Evolutionary conservation across 2,329 filamentous ascomycete genomes (phyloP), one percentile per base, ranked within the genome.

Genomic region (Ophiostoma fasciatum): DNA sequence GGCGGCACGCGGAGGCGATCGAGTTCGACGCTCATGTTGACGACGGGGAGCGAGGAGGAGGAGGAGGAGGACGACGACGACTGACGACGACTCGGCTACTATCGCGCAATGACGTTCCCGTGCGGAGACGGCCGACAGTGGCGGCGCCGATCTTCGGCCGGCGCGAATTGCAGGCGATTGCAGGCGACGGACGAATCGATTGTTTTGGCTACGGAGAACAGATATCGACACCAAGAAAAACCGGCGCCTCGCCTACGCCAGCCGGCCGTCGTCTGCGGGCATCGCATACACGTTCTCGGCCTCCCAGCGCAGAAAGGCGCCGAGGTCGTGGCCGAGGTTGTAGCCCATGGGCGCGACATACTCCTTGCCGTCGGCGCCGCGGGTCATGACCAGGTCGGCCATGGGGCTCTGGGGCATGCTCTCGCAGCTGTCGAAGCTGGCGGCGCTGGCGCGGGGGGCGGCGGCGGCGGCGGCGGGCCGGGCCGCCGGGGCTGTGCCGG

Each of bases 281-380:
- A 38, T 20, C 14, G 52, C 54, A 38, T 58, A 64, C 2, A 63
- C 61, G 37, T 70, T 57, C 45, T 71, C 62, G 4, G 64, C 54
- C 49, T 72, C 69, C 69, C 70, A 75, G 37, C 55, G 60, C 32
- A 76, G 47, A 45, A 71, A 75, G 41, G 74, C 70, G 2, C 66
- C 66, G 27, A 75, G 48, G 47, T 75, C 71, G 42, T 73, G 66
- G 10, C 63, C 62, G 3, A 76, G 56, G 43, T 76, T 76, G 47
- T 66, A 74, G 0, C 69, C 69, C 71, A 76, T 74, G 1, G 69
- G 66, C 36, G 69, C 61, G 9, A 58, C 49, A 35, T 52, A 50
- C 43, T 55, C 49, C 36, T 58, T 52, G n/a, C 55, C 58, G 28
- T 57, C 55, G 18, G 56, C 57, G 25, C 52, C 54, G 19, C 53